Evolutionary conservation across 1,139 yeast genomes (phyloP), one percentile per base, ranked within the genome.

Genomic region (Kluyveromyces marxianus): DNA sequence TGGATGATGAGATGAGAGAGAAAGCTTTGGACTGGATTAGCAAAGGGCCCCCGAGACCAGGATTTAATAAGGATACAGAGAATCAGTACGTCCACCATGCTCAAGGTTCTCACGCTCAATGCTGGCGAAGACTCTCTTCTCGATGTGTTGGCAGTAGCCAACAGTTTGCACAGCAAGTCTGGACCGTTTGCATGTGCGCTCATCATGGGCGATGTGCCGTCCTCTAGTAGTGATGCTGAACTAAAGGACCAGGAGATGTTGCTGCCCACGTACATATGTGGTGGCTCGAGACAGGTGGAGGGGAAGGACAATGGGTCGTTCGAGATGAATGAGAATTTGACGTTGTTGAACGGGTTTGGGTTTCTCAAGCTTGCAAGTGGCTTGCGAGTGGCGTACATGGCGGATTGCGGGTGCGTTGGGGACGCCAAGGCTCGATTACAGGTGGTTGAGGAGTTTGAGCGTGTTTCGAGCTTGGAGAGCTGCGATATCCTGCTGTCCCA

Each of bases 121-220:
- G 79, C 83, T 1, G 57, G 68, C 2, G 66, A 71, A 1, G 58
- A 59, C 1, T 63, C 67, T 30, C 48, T 77, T 4, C 69, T 68
- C 1, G 68, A 67, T 39, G 72, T 78, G 0, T 55, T 79, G 6
- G 65, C 59, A 8, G 79, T 79, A 48, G 71, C 80, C 3, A 76
- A 76, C 54, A 45, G 66, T 0, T 72, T 81, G 46, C 68, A 80
- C 54, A 50, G 59, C 25, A 81, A 77, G 53, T 79, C 78, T 43
- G 88, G 88, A 0, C 87, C 87, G 0, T 83, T 83, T 58, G 83
- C 75, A 44, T 69, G 75, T 4, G 73, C 76, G 1, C 40, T 82
- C 5, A 57, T 81, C 6, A 53, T 81, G 7, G 85, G 87, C 2
- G 75, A 75, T 50, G 66, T n/a, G n/a, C n/a, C n/a, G n/a, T n/a